Base-by-base conservation (phyloP, 768 basidiomycete genomes). In the Crassisporium funariophilum region DNA sequence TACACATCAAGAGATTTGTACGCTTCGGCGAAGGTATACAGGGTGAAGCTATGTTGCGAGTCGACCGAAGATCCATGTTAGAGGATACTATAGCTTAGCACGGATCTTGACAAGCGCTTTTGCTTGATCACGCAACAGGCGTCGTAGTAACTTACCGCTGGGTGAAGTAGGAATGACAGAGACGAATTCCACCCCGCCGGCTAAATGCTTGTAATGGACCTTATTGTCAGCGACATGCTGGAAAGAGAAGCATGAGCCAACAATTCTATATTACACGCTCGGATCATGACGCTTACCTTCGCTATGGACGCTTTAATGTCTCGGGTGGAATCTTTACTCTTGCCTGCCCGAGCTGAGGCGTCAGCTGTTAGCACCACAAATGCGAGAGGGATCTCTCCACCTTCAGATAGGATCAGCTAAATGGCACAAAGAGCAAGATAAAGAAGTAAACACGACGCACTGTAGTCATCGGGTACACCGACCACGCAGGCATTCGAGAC, bases 371-470 rank as follows among this genome's bases (percentile, higher is more conserved):
- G 70, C 1, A 80, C 81, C 3, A 88, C 75, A 54, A 81, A 88
- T 4, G 86, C 88, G 57, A 87, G 58, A 0, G 87, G 87, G 5
- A 86, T 66, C 59, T 89, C 87, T 12, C 87, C 87, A 48, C 69
- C 74, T 77, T n/a, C n/a, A n/a, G n/a, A n/a, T 15, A 38, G 19
- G 8, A 35, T 46, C 17, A 23, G 25, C 12, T 54, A 4, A 43
- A 21, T n/a, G 40, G 42, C 17, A 10, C 13, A 13, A 9, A n/a
- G 5, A 42, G 13, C 7, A 46, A 23, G n/a, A 24, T 7, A 11
- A 7, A 12, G 2, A 44, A 33, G 20, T 7, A 22, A 12, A 40
- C 12, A 6, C 4, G 0, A 62, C 71, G 34, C 17, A 74, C 79
- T 82, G 49, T 79, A 88, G 6, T 86, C 85, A 56, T 89, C 82